Evolutionary conservation across 2,329 filamentous ascomycete species (phyloP), one percentile per base, ranked within the genome.

Genomic region (Venturia asperata): DNA sequence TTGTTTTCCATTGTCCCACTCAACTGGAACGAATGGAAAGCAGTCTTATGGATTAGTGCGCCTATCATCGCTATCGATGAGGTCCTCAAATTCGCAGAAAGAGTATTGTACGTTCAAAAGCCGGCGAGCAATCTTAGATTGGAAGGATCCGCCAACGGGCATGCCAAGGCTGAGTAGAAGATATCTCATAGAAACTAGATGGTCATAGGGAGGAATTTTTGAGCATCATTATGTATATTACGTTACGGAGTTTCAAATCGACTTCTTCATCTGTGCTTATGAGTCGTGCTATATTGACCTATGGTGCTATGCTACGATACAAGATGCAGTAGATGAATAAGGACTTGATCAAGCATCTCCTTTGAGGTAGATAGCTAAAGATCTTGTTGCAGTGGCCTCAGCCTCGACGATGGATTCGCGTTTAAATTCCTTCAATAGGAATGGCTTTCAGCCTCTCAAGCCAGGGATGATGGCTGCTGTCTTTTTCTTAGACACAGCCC

Each of bases 1-100:
- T 79, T 99, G 66, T 99, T 99, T 80, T 90, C 90, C 45, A 97
- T 99, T 69, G 78, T 96, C 68, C 92, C 94, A 11, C 78, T 99
- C 70, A 88, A 93, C 74, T 85, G 84, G 85, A 82, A 79, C 24
- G 94, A 99, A 78, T 99, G 94, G 94, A 87, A 91, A 78, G 92
- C 95, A 21, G 94, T 99, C 60, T 73, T 97, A 68, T 77, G 82
- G 41, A 94, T 97, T 74, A 97, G 92, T 77, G 87, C 87, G 21
- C 94, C 94, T 55, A 95, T 99, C 69, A 89, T 99, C 24, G 64
- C 43, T 19, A 67, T 92, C 69, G 89, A 92, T 67, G 89, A 92
- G 75, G 71, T 83, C 7, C 83, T 92, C 69, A 92, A 92, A 78
- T 79, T 84, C 56, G 70, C 85, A 42, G 89, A 92, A 78, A 82